Evolutionary conservation across 331 rosid species (phyloP), one percentile per base, ranked within the genome.

Genomic region (Ulmus americana): DNA sequence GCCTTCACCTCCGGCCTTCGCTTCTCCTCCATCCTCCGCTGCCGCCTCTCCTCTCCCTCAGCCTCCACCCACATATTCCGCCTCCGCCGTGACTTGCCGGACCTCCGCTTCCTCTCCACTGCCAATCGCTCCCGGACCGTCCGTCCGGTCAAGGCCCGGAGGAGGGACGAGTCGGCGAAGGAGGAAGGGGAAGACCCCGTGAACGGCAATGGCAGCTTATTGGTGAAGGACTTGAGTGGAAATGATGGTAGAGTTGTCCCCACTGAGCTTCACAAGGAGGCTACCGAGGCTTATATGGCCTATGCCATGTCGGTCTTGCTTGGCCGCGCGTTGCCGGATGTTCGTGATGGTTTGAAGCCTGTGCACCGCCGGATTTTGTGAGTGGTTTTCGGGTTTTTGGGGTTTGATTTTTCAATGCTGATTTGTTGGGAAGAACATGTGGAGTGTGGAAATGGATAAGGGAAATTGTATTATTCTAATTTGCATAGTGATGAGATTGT

Each of bases 231-330:
- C 45, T 48, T 45, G 46, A 52, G 20, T 8, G 82, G 57, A 16
- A 56, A 8, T 9, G 85, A 75, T 13, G 84, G 78, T 16, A 82
- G 94, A 76, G 48, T 92, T 55, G 77, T 87, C 60, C 61, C 67
- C 3, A 58, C 75, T 0, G 95, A 70, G 77, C 91, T 85, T 46
- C 98, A 85, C 67, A 92, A 74, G 74, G 98, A 92, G 77, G 97
- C 91, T 0, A 85, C 91, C 9, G 95, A 92, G 13, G 95, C 97
- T 46, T 87, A 92, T 66, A 85, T 83, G 91, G 71, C 97, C 8
- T 92, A 89, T 65, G 97, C 98, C 0, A 89, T 92, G 97, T 92
- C 98, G 1, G 98, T 92, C 7, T 70, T 92, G 70, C 95, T 92
- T 6, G 98, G 98, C 41, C 95, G 98, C 1, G 98, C 98, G 13